phyloP scores from a whole-genome alignment of 148 eudicot species.

The Chenopodium berlandieri region DNA sequence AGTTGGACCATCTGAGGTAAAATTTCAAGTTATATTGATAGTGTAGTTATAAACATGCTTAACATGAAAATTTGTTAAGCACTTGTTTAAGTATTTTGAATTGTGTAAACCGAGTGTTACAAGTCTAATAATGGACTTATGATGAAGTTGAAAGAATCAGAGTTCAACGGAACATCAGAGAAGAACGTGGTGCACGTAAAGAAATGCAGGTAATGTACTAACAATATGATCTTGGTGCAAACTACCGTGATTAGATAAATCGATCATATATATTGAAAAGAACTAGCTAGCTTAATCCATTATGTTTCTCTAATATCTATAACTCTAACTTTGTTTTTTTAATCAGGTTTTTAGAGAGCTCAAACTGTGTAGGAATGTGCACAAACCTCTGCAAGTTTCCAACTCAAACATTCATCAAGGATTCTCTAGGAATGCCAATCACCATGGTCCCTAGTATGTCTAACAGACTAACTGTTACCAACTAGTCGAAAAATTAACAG shows the following conservation, averaged over 20 bases:
- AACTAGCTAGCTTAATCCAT: not conserved
- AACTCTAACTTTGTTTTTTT: not conserved
- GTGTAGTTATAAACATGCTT: not conserved
- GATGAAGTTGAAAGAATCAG: constrained; percentile 68
- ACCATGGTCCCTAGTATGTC: constrained; percentile 91
- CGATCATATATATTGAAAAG: no score
- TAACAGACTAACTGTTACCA: not conserved
- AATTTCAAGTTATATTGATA: not conserved
- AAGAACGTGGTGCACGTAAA: constrained; percentile 67
- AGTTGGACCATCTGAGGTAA: constrained; percentile 80
- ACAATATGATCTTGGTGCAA: not conserved
- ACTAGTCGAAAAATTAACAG: not conserved
- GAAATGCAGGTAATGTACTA: constrained; percentile 75
- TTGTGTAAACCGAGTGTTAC: constrained; percentile 7
- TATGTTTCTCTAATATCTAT: not conserved
- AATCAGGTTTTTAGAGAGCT: constrained; percentile 78
- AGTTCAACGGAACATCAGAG: constrained; percentile 61
- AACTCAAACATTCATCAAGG: constrained; percentile 71
- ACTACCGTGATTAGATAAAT: not conserved
- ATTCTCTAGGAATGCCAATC: constrained; percentile 62
- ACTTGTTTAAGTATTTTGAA: no score
- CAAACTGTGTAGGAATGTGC: constrained; percentile 91
- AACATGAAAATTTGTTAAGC: no score
- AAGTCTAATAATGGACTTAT: not conserved
- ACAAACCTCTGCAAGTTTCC: constrained; percentile 92